Percentiles rank a stretch among this genome's conserved stretches.
phyloP scores from a whole-genome alignment of 129 eudicot genomes.

The Ambrosia artemisiifolia region DNA sequence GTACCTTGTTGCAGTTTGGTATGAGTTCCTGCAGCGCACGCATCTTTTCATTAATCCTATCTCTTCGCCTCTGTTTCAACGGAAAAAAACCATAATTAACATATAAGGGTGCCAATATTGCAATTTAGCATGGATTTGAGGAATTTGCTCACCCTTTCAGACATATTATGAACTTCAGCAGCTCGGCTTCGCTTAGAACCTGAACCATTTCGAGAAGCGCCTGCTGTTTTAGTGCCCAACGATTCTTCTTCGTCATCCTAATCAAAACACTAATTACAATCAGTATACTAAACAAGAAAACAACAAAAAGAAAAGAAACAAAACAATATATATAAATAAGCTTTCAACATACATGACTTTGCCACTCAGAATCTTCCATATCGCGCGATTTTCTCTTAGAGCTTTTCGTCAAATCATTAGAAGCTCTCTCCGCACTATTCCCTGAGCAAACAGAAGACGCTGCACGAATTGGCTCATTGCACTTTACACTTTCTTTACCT shows the following conservation, averaged over 20 bases:
- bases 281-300: neutral
- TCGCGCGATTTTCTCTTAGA: constrained; percentile 67
- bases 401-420: constrained; percentile 54
- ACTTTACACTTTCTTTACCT: constrained; percentile 44
- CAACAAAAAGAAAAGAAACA: neutral
- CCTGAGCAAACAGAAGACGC: constrained; percentile 94
- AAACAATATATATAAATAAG: neutral
- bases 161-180: constrained; percentile 97
- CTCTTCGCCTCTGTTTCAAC: constrained; percentile 89
- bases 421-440: constrained; percentile 74
- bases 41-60: constrained; percentile 99
- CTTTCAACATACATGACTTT: constrained; percentile 65
- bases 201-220: constrained; percentile 55
- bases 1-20: constrained; percentile 98
- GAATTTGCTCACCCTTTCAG: constrained; percentile 78
- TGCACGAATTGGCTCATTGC: constrained; percentile 59
- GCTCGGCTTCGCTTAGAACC: constrained; percentile 97
- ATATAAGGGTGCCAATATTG: neutral
- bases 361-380: constrained; percentile 67
- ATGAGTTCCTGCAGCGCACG: constrained; percentile 97
- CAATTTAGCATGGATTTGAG: constrained; percentile 4
- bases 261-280: constrained; percentile 13
- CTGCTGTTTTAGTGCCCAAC: constrained; percentile 45
- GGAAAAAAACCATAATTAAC: neutral
- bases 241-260: constrained; percentile 90